These are phyloP conservation scores for Geosmithia flava DNA, from an alignment of 2,329 filamentous ascomycete genomes.

Conservation along the genomic window DNA sequence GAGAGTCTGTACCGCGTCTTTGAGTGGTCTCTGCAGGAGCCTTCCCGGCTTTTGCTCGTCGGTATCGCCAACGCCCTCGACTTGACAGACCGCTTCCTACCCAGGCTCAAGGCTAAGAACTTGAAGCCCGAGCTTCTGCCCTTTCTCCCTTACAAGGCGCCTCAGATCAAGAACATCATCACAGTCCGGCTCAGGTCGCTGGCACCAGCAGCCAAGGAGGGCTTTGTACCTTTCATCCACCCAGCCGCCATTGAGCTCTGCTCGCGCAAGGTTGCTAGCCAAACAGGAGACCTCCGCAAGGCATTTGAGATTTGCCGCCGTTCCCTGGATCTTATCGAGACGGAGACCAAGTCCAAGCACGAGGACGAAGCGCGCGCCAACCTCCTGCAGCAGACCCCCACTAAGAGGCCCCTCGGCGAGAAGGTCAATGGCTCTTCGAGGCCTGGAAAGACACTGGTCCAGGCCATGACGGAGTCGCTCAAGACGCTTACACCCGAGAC, in stretches of 20 bases:
- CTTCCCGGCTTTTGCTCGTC: slow-evolving; percentile 70
- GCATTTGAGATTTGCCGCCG: slow-evolving; percentile 89
- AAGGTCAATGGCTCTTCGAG: slow-evolving; percentile 55
- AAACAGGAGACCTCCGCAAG: slow-evolving; percentile 88
- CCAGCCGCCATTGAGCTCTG: slow-evolving; percentile 89
- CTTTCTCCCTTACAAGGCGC: slow-evolving; percentile 82
- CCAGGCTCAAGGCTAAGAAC: slow-evolving; percentile 83
- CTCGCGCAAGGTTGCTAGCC: slow-evolving; percentile 85
- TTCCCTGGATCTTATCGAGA: slow-evolving; percentile 79
- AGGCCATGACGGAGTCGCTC: slow-evolving; percentile 40
- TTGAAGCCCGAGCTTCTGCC: slow-evolving; percentile 81
- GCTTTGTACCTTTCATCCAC: slow-evolving; percentile 77
- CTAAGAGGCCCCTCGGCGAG: slow-evolving; percentile 67
- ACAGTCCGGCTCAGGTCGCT: slow-evolving; percentile 70
- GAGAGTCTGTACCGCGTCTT: slow-evolving; percentile 90
- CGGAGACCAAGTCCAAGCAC: slow-evolving; percentile 66
- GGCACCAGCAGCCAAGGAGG: slow-evolving; percentile 42
- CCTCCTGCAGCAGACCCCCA: slow-evolving; percentile 49
- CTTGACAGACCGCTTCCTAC: slow-evolving; percentile 87
- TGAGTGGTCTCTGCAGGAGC: slow-evolving; percentile 80
- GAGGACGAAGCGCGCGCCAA: slow-evolving; percentile 47
- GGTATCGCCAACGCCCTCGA: slow-evolving; percentile 96
- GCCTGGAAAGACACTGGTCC: slow-evolving; percentile 28
- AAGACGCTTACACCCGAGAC: slow-evolving; percentile 57
- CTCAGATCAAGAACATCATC: slow-evolving; percentile 80